A percentile compares a stretch with the other conserved stretches of the same genome.
phyloP scores from a whole-genome alignment of 2,329 filamentous ascomycete species.

The Microsporum audouinii region DNA sequence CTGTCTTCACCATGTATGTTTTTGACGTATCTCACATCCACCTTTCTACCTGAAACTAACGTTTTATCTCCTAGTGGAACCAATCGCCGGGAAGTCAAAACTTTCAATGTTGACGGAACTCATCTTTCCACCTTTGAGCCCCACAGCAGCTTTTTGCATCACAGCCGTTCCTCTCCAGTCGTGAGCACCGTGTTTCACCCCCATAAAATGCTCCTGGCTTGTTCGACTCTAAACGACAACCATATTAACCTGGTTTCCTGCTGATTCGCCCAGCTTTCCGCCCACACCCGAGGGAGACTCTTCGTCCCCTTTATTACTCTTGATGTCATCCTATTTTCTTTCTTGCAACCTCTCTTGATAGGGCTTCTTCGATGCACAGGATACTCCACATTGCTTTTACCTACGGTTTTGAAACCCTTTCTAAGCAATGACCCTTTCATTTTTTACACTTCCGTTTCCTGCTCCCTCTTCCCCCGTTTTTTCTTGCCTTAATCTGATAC shows the following conservation, averaged over 20 bases:
- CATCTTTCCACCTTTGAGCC: constrained; percentile 77
- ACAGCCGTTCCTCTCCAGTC: constrained; percentile 70
- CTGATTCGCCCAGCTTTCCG: constrained; percentile 16
- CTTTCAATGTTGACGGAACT: constrained; percentile 77
- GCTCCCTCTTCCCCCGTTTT: background rate
- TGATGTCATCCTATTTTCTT: background rate
- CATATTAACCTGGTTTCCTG: constrained; percentile 83
- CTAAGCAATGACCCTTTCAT: background rate
- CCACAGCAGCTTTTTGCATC: constrained; percentile 76
- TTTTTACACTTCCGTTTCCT: background rate
- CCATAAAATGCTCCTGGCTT: constrained; percentile 81
- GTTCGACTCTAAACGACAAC: constrained; percentile 72
- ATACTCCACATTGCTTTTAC: background rate
- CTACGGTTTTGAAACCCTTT: background rate
- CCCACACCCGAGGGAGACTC: background rate
- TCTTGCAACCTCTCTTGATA: background rate
- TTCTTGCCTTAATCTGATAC: background rate
- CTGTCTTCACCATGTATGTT: constrained; percentile 84
- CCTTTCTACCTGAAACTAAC: constrained; percentile 5
- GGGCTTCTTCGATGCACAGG: background rate
- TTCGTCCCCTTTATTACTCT: background rate
- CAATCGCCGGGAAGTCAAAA: constrained; percentile 74
- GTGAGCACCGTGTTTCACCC: constrained; percentile 89
- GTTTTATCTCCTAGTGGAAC: constrained; percentile 53
- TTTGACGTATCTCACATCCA: background rate